Conservation (phyloP, 257 asterid species). For the Solanum pinnatisectum region DNA sequence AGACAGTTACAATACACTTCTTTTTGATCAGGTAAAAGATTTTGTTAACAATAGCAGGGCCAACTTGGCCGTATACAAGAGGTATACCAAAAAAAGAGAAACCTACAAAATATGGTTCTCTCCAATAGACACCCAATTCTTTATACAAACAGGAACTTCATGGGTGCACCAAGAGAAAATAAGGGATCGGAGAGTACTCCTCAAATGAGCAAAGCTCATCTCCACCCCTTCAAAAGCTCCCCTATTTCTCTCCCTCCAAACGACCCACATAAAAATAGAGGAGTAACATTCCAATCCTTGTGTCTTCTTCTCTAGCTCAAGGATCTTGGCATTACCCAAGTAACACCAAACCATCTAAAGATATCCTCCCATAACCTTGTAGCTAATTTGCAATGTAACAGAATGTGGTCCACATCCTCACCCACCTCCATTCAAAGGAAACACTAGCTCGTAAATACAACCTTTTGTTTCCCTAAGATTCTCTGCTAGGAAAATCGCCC, state of each 20-base stretch:
- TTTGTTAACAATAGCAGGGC: not conserved
- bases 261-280: not conserved
- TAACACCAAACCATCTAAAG: not conserved
- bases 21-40: not conserved
- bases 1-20: not conserved
- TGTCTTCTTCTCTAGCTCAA: not conserved
- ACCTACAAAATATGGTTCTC: not conserved
- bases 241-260: not conserved
- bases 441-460: not conserved
- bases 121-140: not conserved
- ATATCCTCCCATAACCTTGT: not conserved
- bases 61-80: not conserved
- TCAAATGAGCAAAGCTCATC: not conserved
- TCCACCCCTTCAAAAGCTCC: not conserved
- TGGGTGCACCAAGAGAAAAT: not conserved
- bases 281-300: not conserved
- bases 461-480: not conserved
- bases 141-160: not conserved
- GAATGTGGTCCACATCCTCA: not conserved
- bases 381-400: not conserved
- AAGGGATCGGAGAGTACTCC: not conserved
- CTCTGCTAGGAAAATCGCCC: not conserved
- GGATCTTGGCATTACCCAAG: not conserved
- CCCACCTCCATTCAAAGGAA: not conserved
- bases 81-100: not conserved